Evolutionary conservation across 108 stramenopile genomes (phyloP), one percentile per base, ranked within the genome.

Genomic region (Nitzschia sp.): DNA sequence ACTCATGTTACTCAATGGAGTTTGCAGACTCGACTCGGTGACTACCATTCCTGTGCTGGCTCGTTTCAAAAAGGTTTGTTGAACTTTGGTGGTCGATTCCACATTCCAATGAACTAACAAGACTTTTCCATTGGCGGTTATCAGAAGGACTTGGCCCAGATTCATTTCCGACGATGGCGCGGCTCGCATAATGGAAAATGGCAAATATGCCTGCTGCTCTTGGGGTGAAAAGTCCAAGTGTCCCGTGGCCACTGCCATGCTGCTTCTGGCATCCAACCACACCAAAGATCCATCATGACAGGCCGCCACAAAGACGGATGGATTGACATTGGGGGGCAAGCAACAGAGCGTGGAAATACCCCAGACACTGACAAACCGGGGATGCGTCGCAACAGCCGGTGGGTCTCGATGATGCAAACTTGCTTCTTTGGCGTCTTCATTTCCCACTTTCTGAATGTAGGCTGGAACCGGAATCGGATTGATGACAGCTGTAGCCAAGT

Each of bases 341-440:
- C 38, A 26, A 27, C 74, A 67, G 18, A 75, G 34, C 27, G 74
- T 29, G 0, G 74, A 59, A 32, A 75, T 66, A 11, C 74, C 66
- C 53, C 54, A 55, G 15, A 64, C 64, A 19, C 29, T 24, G 2
- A 68, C 66, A 54, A 75, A 68, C 18, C 55, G 46, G 5, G 74
- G 74, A 66, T 68, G 54, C 24, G 74, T 60, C 1, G 74, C 74
- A 11, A 75, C 51, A 2, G 59, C 74, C 0, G 74, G 74, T 23
- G 74, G 54, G 6, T 45, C 51, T 25, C 51, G 54, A 54, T 25
- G 26, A 18, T 0, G 58, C n/a, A 35, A 1, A 30, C 25, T 55
- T 24, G 19, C 27, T 0, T 55, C 32, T 2, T 28, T 68, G 0
- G 48, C 19, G 34, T 35, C 47, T 8, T 55, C 27, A 59, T 42